A percentile compares a stretch with the other conserved stretches of the same genome.
These are phyloP conservation scores for Brassica cretica DNA, from an alignment of 345 rosid genomes.

Conservation along the genomic window DNA sequence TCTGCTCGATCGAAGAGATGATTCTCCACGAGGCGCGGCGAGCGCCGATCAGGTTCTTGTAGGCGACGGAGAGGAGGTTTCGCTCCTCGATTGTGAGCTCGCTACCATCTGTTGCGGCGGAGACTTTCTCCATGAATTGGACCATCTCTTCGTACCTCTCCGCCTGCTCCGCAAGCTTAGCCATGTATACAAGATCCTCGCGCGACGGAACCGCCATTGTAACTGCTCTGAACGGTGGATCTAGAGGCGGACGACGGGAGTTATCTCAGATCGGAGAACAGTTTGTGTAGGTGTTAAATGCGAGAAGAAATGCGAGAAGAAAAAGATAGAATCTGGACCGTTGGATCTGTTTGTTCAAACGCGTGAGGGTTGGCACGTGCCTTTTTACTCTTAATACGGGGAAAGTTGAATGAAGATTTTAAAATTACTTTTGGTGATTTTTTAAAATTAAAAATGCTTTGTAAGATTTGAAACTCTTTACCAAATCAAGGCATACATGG, in stretches of 20 bases:
- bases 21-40: conserved; percentile 85
- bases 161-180: conserved; percentile 92
- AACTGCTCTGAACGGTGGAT: background rate
- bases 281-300: background rate
- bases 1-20: conserved; percentile 28
- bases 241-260: background rate
- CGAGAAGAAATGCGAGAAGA: background rate
- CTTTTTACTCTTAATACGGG: no score
- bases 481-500: no score
- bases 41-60: conserved; percentile 53
- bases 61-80: conserved; percentile 67
- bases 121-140: conserved; percentile 74
- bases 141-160: conserved; percentile 95
- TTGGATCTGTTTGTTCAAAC: background rate
- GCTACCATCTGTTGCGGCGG: conserved; percentile 28
- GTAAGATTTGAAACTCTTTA: no score
- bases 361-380: background rate
- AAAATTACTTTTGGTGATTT: no score
- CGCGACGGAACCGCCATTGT: conserved; percentile 50
- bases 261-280: conserved; percentile 8
- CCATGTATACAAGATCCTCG: conserved; percentile 80
- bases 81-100: conserved; percentile 80
- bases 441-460: no score
- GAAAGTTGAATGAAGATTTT: background rate
- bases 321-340: conserved; percentile 1